Evolutionary conservation across 176 grass and related monocot genomes (phyloP).

Genomic region (Thinopyrum elongatum): DNA sequence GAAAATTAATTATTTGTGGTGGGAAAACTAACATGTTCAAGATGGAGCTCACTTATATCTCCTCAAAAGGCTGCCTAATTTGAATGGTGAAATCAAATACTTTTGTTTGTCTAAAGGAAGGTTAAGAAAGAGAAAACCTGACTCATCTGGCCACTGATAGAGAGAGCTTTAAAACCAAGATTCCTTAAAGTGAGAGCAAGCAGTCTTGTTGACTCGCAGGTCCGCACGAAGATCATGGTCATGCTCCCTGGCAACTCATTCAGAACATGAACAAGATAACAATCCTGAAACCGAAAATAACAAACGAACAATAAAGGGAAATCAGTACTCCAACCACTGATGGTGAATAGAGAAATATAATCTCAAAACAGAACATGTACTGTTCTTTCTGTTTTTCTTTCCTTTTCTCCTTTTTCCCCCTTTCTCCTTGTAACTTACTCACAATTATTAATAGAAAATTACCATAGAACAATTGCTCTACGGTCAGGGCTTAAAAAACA

Average conservation of each 20-base stretch:
- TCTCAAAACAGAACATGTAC: not conserved
- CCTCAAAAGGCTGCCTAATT: not conserved
- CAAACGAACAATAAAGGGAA: not conserved
- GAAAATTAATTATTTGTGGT: not conserved
- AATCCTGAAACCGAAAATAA: slow-evolving; percentile 50
- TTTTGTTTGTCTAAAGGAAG: not conserved
- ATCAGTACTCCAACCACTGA: not conserved
- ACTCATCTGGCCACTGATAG: slow-evolving; percentile 89
- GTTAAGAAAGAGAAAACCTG: slow-evolving; percentile 48
- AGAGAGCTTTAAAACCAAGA: slow-evolving; percentile 78
- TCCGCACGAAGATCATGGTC: slow-evolving; percentile 84
- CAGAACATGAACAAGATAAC: slow-evolving; percentile 85
- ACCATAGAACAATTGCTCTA: too few relatives aligned
- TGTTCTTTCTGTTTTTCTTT: too few relatives aligned
- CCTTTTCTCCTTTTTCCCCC: too few relatives aligned
- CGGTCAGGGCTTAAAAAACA: not conserved
- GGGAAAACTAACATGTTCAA: not conserved
- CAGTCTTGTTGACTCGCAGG: slow-evolving; percentile 76
- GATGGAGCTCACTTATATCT: not conserved
- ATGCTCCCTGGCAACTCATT: slow-evolving; percentile 62
- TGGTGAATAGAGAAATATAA: not conserved
- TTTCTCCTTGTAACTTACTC: too few relatives aligned
- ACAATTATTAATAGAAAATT: too few relatives aligned
- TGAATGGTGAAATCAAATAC: slow-evolving; percentile 2
- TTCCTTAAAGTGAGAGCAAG: slow-evolving; percentile 66